phyloP scores from a whole-genome alignment of 148 eudicot species.

The Mesembryanthemum crystallinum region DNA sequence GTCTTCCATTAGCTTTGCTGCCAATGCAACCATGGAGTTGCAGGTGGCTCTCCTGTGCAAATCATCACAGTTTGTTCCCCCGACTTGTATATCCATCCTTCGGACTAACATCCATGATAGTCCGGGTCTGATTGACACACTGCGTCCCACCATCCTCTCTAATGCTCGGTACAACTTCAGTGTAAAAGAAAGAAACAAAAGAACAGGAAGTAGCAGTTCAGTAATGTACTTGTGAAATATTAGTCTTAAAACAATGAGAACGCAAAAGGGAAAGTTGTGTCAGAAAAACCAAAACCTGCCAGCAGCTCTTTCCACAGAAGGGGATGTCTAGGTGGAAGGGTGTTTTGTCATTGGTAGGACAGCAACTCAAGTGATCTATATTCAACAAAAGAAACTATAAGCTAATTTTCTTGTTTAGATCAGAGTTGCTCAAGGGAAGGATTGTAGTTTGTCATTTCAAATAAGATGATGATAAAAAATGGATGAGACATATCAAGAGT shows the following conservation, averaged over 20 bases:
- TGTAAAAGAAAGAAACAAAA: background rate
- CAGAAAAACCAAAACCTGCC: slow-evolving; percentile 8
- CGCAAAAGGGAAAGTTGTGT: background rate
- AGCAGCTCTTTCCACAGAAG: slow-evolving; percentile 27
- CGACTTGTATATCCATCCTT: slow-evolving; percentile 21
- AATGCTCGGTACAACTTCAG: slow-evolving; percentile 40
- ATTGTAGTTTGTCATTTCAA: background rate
- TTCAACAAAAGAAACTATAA: background rate
- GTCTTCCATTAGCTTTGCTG: slow-evolving; percentile 40
- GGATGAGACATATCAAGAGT: background rate
- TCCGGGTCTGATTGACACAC: slow-evolving; percentile 16
- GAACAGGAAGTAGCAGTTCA: background rate
- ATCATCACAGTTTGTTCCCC: slow-evolving; percentile 9
- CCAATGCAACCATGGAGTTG: slow-evolving; percentile 49
- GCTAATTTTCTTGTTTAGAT: too few species aligned
- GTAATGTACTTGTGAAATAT: background rate
- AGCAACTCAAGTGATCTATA: slow-evolving; percentile 25
- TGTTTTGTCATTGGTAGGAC: background rate
- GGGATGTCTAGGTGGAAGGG: background rate
- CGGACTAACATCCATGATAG: slow-evolving; percentile 48
- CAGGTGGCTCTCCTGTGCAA: slow-evolving; percentile 23
- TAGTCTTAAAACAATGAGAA: background rate
- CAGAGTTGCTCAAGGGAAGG: background rate
- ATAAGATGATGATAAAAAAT: background rate
- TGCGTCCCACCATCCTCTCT: slow-evolving; percentile 32